A percentile compares a stretch with the other conserved stretches of the same genome.
phyloP scores from a whole-genome alignment of 2,329 filamentous ascomycete genomes.

The Fusarium robinianum region DNA sequence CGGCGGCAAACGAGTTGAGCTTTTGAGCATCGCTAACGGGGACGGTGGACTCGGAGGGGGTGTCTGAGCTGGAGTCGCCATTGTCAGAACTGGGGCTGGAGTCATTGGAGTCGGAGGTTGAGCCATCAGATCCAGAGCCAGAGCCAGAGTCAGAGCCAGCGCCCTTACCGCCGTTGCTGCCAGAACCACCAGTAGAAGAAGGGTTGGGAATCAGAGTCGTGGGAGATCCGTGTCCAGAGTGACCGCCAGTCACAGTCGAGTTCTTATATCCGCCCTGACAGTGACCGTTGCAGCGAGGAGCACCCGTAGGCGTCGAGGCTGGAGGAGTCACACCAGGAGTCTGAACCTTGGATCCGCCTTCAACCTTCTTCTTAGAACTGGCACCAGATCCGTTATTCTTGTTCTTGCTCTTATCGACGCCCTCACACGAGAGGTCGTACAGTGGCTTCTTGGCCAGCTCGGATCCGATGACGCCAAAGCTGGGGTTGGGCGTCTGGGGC shows the following conservation, averaged over 20 bases:
- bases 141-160: slow-evolving; percentile 25
- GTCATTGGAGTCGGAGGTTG: too few species aligned
- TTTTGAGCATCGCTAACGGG: slow-evolving; percentile 26
- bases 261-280: background rate
- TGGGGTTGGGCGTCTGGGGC: slow-evolving; percentile 63
- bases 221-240: background rate
- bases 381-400: slow-evolving; percentile 14
- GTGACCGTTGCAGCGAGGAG: background rate
- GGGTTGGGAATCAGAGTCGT: background rate
- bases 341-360: slow-evolving; percentile 5
- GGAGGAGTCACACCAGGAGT: slow-evolving; percentile 16
- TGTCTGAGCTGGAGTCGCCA: slow-evolving; percentile 13
- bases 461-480: slow-evolving; percentile 70
- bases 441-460: slow-evolving; percentile 58
- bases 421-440: slow-evolving; percentile 63
- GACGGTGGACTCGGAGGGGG: slow-evolving; percentile 7
- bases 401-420: slow-evolving; percentile 22
- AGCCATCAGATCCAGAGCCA: slow-evolving; percentile 33
- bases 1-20: slow-evolving; percentile 41
- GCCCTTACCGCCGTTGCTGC: slow-evolving; percentile 22
- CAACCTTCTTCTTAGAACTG: slow-evolving; percentile 6
- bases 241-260: slow-evolving; percentile 8
- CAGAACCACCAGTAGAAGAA: slow-evolving; percentile 3
- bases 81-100: slow-evolving; percentile 35
- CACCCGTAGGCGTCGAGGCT: slow-evolving; percentile 9